Base-by-base conservation (phyloP, 768 basidiomycete genomes). In the Pisolithus marmoratus region DNA sequence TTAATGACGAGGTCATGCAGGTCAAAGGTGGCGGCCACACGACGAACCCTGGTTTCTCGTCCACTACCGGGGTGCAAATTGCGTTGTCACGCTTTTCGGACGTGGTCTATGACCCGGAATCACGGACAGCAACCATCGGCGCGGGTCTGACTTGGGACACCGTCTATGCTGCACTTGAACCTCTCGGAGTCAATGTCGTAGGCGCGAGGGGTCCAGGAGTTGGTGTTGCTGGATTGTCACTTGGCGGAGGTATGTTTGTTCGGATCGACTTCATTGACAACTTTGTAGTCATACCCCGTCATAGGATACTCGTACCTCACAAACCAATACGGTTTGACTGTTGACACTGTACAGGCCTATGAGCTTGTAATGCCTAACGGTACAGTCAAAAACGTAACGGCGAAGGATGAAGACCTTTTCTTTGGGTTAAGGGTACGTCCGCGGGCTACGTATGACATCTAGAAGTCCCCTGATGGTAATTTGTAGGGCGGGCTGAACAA, bases 1-100 rank as follows among this genome's bases (percentile, higher is more conserved):
- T 7, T 20, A 46, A 48, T 20, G 31, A 34, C 20, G 43, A 34
- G 14, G 14, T 14, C 26, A 24, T 14, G 48, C 40, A 80, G 80
- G 72, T 82, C 29, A 82, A 81, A 61, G 76, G 79, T 23, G 80
- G 80, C 15, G 81, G 81, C 0, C 81, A 83, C 59, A 53, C 76
- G 0, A 58, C 71, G 0, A 82, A 81, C 54, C 75, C 71, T 0
- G 74, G 74, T 0, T 81, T 80, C 50, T 79, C 79, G 1, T 82
- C 81, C 0, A 82, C 81, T 0, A 50, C 63, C 0, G 81, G 80
- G 20, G 72, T 83, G 5, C 78, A 77, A 12, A 80, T 83, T 17
- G 62, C 76, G 26, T 76, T 82, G 79, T 58, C 52, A 20, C 63
- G 70, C 0, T 81, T 81, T 60, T 68, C 67, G 20, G 42, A 43